A percentile compares a stretch with the other conserved stretches of the same genome.
Conservation (phyloP, 2,329 filamentous ascomycete species). For the Didymella keratinophila region DNA sequence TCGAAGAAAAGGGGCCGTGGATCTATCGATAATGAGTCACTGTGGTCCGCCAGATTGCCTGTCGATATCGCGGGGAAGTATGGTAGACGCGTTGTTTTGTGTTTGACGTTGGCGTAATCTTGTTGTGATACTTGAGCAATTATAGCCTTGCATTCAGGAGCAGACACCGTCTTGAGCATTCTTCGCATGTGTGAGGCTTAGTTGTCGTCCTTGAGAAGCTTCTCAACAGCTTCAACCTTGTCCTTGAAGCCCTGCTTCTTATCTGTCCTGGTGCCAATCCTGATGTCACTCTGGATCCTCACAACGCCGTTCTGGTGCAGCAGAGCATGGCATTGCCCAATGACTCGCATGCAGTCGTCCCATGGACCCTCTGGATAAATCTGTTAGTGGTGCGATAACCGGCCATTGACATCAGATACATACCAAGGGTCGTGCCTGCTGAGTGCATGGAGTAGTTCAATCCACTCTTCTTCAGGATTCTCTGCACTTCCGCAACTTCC, state of each 20-base stretch:
- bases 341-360: conserved; percentile 78
- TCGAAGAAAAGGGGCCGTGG: conserved; percentile 29
- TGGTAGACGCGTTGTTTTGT: conserved; percentile 22
- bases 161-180: not conserved
- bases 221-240: conserved; percentile 73
- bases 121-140: conserved; percentile 21
- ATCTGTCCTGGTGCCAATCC: conserved; percentile 84
- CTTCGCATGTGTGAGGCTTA: not conserved
- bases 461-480: conserved; percentile 80
- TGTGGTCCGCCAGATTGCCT: conserved; percentile 24
- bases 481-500: conserved; percentile 89
- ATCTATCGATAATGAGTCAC: conserved; percentile 28
- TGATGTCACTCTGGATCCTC: conserved; percentile 87
- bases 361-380: conserved; percentile 77
- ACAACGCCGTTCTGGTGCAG: conserved; percentile 51
- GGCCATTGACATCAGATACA: not conserved
- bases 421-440: conserved; percentile 86
- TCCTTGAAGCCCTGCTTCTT: conserved; percentile 83
- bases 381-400: conserved; percentile 11
- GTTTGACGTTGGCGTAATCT: conserved; percentile 10
- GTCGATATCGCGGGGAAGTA: conserved; percentile 25
- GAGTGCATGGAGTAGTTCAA: conserved; percentile 90
- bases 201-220: conserved; percentile 54
- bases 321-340: conserved; percentile 52
- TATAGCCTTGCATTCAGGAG: conserved; percentile 9